Conservation (phyloP, 2,329 filamentous ascomycete genomes). For the Stachybotrys chartarum region DNA sequence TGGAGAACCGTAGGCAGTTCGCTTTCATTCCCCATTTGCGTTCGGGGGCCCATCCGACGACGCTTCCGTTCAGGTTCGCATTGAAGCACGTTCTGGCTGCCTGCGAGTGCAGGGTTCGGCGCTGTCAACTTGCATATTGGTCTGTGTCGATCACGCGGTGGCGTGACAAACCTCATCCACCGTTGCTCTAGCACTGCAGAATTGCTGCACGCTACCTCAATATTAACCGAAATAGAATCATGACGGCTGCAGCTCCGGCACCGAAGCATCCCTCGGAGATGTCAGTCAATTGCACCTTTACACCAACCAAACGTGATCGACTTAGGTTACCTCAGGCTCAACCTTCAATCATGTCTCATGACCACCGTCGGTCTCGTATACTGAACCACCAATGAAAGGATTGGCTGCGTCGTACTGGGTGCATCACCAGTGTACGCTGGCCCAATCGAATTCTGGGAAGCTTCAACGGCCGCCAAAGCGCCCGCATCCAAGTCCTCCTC, state of each 20-base stretch:
- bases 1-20: neutral
- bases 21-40: neutral
- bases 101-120: neutral
- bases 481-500: neutral
- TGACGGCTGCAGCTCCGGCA: neutral
- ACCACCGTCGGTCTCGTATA: no score
- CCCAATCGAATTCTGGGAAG: no score
- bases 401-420: no score
- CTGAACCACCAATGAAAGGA: no score
- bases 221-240: neutral
- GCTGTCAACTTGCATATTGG: neutral
- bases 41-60: neutral
- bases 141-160: neutral
- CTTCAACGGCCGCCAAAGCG: neutral
- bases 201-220: neutral
- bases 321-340: neutral
- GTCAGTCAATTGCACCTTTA: neutral
- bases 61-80: neutral
- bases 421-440: no score
- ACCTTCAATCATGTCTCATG: no score
- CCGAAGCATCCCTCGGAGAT: neutral
- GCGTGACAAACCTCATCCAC: neutral
- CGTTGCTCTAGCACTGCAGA: neutral
- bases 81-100: neutral
- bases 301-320: neutral